Evolutionary conservation across 768 basidiomycete genomes (phyloP), one percentile per base, ranked within the genome.

Genomic region (Chlorophyllum brunneum): DNA sequence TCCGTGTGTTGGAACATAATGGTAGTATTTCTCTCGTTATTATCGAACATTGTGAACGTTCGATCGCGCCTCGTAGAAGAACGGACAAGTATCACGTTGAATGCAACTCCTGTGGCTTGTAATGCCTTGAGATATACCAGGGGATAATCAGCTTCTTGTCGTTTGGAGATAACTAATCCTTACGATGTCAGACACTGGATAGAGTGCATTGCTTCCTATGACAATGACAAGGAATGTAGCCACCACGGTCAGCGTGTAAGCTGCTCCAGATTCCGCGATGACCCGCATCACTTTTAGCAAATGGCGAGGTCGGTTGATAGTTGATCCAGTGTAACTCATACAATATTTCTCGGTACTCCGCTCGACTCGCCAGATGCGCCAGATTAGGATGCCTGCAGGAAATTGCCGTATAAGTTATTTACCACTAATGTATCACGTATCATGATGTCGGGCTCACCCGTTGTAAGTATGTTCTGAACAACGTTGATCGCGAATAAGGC

Each of bases 321-420:
- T 20, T 7, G 18, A 22, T 33, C 4, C 20, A 22, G 30, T 22
- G 10, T 11, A 24, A 11, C 9, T 29, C 9, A 31, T 15, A 7
- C 20, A 22, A n/a, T n/a, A n/a, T 41, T 8, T 40, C 6, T 31
- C 29, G 38, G 7, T 31, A 10, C 41, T 1, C 29, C 27, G 39
- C 33, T 40, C 48, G 20, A 33, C 39, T 13, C 30, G 48, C 48
- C 48, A 50, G 11, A 50, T 41, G 22, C 48, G 48, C 48, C 48
- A 50, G 2, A 50, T 22, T 11, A 50, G n/a, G 2, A 50, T 31
- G 24, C 48, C 48, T 50, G 20, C 5, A 10, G n/a, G 29, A 44
- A 26, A 36, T 36, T 15, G 15, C 4, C 15, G n/a, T 42, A 6
- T 10, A 13, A 23, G 41, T 10, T 22, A 22, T 24, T 1, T 24